Evolutionary conservation across 2,329 filamentous ascomycete species (phyloP).

Genomic region (Aspergillus novoparasiticus): DNA sequence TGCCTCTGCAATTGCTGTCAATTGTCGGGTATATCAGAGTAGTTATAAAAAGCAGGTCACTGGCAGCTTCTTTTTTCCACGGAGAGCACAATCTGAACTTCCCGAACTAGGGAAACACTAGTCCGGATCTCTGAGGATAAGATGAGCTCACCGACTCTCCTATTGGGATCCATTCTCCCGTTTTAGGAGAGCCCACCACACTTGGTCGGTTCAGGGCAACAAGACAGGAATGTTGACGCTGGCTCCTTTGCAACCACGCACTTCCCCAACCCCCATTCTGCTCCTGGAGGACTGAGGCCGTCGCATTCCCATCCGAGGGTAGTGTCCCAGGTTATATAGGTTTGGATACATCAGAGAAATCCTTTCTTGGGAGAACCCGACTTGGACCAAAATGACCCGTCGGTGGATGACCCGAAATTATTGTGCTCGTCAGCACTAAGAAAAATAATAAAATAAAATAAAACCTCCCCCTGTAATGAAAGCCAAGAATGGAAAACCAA

Average conservation of each 20-base stretch:
- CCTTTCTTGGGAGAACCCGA: constrained; percentile 2
- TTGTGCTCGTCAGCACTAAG: constrained; percentile 4
- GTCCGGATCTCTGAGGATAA: constrained; percentile 1
- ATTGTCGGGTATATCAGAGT: background rate
- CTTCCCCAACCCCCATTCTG: background rate
- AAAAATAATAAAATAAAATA: constrained; percentile 1
- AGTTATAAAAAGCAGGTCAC: background rate
- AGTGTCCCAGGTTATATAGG: constrained; percentile 17
- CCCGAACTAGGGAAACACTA: constrained; percentile 8
- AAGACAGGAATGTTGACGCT: background rate
- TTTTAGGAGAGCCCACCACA: background rate
- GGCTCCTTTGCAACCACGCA: background rate
- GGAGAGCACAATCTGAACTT: background rate
- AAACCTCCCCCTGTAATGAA: background rate
- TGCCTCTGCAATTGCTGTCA: background rate
- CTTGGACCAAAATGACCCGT: constrained; percentile 1
- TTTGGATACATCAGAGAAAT: constrained; percentile 19
- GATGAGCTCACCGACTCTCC: constrained; percentile 10
- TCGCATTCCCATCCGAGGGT: constrained; percentile 6
- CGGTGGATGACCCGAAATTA: constrained; percentile 7
- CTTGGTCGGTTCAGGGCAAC: background rate
- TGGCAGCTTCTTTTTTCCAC: background rate
- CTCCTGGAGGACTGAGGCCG: background rate
- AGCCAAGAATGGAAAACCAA: background rate
- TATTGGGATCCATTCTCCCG: constrained; percentile 1